Evolutionary conservation across 768 basidiomycete genomes (phyloP).

Genomic region (Tricholomella constricta): DNA sequence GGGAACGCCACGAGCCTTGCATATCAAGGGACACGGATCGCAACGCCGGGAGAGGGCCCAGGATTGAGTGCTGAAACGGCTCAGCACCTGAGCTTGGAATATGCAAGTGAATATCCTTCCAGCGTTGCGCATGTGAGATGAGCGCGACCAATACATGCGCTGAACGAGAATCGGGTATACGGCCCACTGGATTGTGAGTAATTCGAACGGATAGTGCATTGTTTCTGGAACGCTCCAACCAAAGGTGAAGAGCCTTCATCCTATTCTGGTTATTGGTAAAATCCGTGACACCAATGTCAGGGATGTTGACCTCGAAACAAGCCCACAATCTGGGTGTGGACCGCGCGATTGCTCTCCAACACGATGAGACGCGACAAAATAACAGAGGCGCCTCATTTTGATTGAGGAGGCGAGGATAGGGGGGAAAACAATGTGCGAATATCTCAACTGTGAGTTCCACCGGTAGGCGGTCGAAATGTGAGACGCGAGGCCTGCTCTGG

Average conservation of each 20-base stretch:
- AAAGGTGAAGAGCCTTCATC: conserved; percentile 29
- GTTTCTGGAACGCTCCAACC: conserved; percentile 39
- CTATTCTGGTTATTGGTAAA: conserved; percentile 16
- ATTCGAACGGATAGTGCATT: conserved; percentile 35
- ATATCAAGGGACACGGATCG: conserved; percentile 33
- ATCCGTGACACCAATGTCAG: conserved; percentile 15
- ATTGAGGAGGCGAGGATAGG: conserved; percentile 36
- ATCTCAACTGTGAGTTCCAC: conserved; percentile 49
- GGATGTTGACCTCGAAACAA: conserved; percentile 39
- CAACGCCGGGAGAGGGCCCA: conserved; percentile 29
- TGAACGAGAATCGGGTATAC: conserved; percentile 22
- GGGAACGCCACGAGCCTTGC: conserved; percentile 24
- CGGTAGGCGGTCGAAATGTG: conserved; percentile 40
- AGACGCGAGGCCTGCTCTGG: background rate
- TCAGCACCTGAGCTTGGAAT: conserved; percentile 32
- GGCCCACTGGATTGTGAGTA: conserved; percentile 23
- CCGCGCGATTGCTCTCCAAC: conserved; percentile 43
- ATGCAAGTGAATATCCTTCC: conserved; percentile 36
- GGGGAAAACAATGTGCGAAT: conserved; percentile 39
- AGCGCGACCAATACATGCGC: conserved; percentile 30
- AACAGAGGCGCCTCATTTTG: conserved; percentile 37
- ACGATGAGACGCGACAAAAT: conserved; percentile 40
- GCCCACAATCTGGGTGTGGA: conserved; percentile 50
- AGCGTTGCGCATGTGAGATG: conserved; percentile 36
- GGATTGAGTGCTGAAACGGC: conserved; percentile 23